Evolutionary conservation across 176 grass and related monocot species (phyloP).

Genomic region (Olyra latifolia): DNA sequence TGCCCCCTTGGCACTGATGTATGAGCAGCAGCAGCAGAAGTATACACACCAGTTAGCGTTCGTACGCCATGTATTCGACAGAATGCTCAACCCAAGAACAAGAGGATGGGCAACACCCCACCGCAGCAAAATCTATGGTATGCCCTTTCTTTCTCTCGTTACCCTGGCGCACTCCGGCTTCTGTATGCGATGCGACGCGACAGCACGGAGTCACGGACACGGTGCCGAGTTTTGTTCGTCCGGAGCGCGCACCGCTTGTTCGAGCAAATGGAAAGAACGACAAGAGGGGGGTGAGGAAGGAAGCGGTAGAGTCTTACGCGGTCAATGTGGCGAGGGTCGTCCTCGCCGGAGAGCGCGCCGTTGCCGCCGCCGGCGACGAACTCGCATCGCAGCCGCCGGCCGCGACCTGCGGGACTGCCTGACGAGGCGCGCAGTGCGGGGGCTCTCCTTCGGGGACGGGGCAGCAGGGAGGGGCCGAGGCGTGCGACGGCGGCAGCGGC

Average conservation of each 20-base stretch:
- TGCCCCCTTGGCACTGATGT: neutral
- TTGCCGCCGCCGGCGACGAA: slow-evolving; percentile 72
- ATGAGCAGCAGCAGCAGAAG: neutral
- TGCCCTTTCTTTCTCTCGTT: neutral
- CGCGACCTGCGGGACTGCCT: slow-evolving; percentile 5
- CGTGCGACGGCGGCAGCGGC: neutral
- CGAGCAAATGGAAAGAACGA: slow-evolving; percentile 26
- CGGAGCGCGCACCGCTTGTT: neutral
- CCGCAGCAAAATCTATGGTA: neutral
- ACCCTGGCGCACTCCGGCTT: neutral
- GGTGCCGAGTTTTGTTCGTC: neutral
- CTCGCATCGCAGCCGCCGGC: slow-evolving; percentile 62
- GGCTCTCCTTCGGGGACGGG: slow-evolving; percentile 8
- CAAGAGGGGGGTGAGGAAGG: neutral
- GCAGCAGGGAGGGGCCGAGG: neutral
- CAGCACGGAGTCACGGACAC: neutral
- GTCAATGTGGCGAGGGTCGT: slow-evolving; percentile 58
- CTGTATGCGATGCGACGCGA: neutral
- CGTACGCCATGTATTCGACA: slow-evolving; percentile 13
- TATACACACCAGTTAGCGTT: neutral
- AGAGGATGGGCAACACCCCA: neutral
- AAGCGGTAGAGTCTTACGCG: slow-evolving; percentile 44
- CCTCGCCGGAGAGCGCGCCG: slow-evolving; percentile 70
- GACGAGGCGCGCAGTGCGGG: slow-evolving; percentile 31
- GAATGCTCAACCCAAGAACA: slow-evolving; percentile 20